Conservation (phyloP, 1,139 yeast genomes). For the Magnusiomyces tetraspermus region DNA sequence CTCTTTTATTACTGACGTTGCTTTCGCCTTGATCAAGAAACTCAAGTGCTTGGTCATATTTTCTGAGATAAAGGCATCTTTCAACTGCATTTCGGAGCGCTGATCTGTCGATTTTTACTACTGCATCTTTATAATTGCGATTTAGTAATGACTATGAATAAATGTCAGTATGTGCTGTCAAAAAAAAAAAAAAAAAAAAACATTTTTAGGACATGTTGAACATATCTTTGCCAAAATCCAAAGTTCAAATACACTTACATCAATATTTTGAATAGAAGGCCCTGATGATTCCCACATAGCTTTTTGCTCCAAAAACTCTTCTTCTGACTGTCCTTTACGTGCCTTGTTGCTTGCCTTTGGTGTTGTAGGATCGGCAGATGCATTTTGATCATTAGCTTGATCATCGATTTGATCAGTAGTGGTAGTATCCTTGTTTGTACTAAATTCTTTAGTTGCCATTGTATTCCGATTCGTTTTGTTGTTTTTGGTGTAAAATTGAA, state of each 20-base stretch:
- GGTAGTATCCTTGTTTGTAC: neutral
- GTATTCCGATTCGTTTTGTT: neutral
- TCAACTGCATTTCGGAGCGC: conserved; percentile 30
- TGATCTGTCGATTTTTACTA: conserved; percentile 24
- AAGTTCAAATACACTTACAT: conserved; percentile 13
- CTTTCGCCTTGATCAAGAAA: conserved; percentile 19
- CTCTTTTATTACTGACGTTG: conserved; percentile 7
- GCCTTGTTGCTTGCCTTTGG: conserved; percentile 11
- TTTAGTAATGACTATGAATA: conserved; percentile 19
- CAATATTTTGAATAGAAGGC: conserved; percentile 24
- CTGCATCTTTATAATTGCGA: conserved; percentile 16
- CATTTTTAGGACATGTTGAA: conserved; percentile 8
- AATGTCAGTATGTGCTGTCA: neutral
- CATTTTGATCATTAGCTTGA: neutral
- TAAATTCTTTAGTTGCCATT: neutral
- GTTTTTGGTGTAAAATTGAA: no score
- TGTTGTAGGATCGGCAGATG: neutral
- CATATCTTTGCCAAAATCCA: neutral
- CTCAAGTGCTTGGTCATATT: conserved; percentile 24
- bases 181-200: conserved; percentile 4
- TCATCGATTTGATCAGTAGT: neutral
- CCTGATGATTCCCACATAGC: conserved; percentile 24
- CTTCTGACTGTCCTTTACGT: conserved; percentile 30
- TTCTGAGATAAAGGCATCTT: conserved; percentile 27
- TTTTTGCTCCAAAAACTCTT: conserved; percentile 25